Base-by-base conservation (phyloP, 768 basidiomycete genomes). In the Tylopilus sp. region DNA sequence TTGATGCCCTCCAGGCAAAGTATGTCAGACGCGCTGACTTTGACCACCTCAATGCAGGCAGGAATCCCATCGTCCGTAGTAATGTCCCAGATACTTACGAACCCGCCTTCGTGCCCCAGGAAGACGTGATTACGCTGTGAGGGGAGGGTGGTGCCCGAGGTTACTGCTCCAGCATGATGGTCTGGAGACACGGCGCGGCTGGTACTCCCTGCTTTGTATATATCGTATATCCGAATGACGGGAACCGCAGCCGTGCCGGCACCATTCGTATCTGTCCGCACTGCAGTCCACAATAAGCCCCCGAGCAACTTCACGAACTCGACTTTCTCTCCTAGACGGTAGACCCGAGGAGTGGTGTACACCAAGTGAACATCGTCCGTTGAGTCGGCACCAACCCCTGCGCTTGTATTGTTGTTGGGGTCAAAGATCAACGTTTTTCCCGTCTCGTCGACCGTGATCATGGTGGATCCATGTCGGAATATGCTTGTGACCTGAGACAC, bases 61-160 rank as follows among this genome's bases (percentile, higher is more conserved):
- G 88, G 87, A 40, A 77, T 73, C 36, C 80, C 82, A 54, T 82
- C 84, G 3, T 71, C 72, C 0, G 78, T 76, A 3, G 75, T 73
- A 11, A 82, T 56, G 22, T 71, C 61, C 94, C 97, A 99, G n/a
- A 95, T 74, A 2, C 86, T 87, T 56, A 98, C 77, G 63, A 79
- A 85, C 0, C 96, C 96, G 37, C 89, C 93, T 68, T 98, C 95
- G 61, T 99, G 96, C 0, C 89, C 93, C 30, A 99, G 74, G 61
- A 86, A 97, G 34, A 91, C 87, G 26, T 75, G 69, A 3, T 80
- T 76, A 0, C 85, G 85, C 19, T 81, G 75, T 1, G 84, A 80
- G 0, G 89, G 86, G 8, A 98, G 67, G 29, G 90, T 73, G 0
- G 93, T 83, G 1, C 87, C 92, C 30, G 85, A 83, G 0, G 89